phyloP scores from a whole-genome alignment of 2,329 filamentous ascomycete species.

The Nemania sp. region DNA sequence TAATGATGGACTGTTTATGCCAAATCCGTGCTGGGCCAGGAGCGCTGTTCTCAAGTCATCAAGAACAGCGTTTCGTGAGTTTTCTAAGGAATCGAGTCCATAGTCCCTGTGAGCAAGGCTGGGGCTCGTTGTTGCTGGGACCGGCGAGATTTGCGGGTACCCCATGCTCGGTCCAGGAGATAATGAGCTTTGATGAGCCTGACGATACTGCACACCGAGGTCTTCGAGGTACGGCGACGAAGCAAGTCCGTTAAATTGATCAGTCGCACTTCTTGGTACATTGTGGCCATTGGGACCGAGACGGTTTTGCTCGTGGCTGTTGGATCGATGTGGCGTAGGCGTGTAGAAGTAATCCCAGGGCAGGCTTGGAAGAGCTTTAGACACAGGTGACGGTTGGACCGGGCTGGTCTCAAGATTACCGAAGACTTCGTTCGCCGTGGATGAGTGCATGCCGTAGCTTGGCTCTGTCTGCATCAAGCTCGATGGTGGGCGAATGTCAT shows the following conservation, averaged over 20 bases:
- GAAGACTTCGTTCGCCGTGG: slow-evolving; percentile 55
- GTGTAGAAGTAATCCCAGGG: slow-evolving; percentile 56
- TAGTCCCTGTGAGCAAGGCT: slow-evolving; percentile 17
- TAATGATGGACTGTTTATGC: slow-evolving; percentile 15
- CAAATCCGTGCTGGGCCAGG: slow-evolving; percentile 34
- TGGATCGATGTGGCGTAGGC: slow-evolving; percentile 32
- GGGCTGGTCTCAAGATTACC: slow-evolving; percentile 44
- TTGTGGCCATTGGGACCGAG: slow-evolving; percentile 25
- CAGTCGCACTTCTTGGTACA: slow-evolving; percentile 32
- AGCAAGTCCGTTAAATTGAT: slow-evolving; percentile 28
- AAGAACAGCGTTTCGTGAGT: slow-evolving; percentile 35
- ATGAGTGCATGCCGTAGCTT: slow-evolving; percentile 59
- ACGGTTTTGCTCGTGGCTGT: slow-evolving; percentile 30
- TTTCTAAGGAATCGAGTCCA: slow-evolving; percentile 15
- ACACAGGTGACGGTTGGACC: slow-evolving; percentile 39
- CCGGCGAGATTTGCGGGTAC: slow-evolving; percentile 5
- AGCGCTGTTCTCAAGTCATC: slow-evolving; percentile 33
- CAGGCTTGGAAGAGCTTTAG: slow-evolving; percentile 46
- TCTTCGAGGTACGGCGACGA: slow-evolving; percentile 32
- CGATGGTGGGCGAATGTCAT: slow-evolving; percentile 33
- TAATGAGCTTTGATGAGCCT: slow-evolving; percentile 11
- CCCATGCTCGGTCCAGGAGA: slow-evolving; percentile 4
- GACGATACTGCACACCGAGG: slow-evolving; percentile 21
- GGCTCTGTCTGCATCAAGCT: slow-evolving; percentile 44
- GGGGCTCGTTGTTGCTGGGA: slow-evolving; percentile 10